Evolutionary conservation across 2,329 filamentous ascomycete species (phyloP), one percentile per base, ranked within the genome.

Genomic region (Colletotrichum incanum): DNA sequence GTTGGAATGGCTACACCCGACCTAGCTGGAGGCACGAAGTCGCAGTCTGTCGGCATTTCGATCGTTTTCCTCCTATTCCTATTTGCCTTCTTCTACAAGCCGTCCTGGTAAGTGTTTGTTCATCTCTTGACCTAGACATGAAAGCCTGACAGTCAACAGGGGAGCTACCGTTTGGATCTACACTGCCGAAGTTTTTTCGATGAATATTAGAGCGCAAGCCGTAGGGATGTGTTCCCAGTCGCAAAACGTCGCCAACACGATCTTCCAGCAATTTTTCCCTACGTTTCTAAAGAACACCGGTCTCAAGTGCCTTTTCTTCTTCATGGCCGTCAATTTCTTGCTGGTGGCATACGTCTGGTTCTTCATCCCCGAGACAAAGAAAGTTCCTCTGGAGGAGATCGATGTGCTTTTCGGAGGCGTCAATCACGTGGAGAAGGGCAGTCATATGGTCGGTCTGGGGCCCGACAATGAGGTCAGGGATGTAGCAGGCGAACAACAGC

Each of bases 261-360:
- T 93, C 74, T 89, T 92, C 76, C 89, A 92, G 78, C 91, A 93
- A 74, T 92, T 93, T 84, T 93, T 93, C 84, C 91, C 91, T 18
- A 88, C 86, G 8, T 93, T 93, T 82, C 85, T 92, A 20, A 83
- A 87, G 63, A 90, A 91, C 76, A 78, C 80, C 26, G 84, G 84
- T 11, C 83, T 87, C 34, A 81, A 81, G 63, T 84, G 82, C 41
- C 77, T 85, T 9, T 81, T 79, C 73, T 80, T 81, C 69, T 81
- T 81, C 74, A 79, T 80, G 76, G 73, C 77, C 11, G 73, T 84
- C 56, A 86, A 88, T 76, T 79, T 88, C 74, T 71, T 87, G 39
- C 81, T 88, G 12, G 82, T 81, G 18, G 43, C 80, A 28, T 88
- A 86, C 68, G 86, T 88, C 52, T 88, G 76, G 74, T 87, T 87